phyloP scores from a whole-genome alignment of 2,329 filamentous ascomycete species.

The Hypoxylon sp. region DNA sequence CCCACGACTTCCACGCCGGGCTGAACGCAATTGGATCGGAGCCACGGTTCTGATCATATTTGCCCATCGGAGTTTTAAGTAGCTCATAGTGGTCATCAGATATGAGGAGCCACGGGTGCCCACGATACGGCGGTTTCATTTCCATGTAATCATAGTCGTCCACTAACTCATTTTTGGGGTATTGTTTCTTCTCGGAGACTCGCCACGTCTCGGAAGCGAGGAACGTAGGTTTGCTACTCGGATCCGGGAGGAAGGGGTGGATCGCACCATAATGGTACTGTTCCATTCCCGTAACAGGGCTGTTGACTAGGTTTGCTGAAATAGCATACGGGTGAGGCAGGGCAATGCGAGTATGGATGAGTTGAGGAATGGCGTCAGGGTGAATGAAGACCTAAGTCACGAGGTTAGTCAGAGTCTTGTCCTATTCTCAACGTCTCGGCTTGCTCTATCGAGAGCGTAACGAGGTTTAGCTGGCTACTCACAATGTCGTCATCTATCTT shows the following conservation, averaged over 20 bases:
- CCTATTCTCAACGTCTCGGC: background rate
- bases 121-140: constrained; percentile 56
- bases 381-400: constrained; percentile 51
- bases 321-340: constrained; percentile 67
- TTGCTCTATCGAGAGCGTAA: constrained; percentile 5
- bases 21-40: constrained; percentile 57
- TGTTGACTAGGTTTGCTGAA: constrained; percentile 71
- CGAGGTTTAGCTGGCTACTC: constrained; percentile 42
- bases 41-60: constrained; percentile 59
- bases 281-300: constrained; percentile 67
- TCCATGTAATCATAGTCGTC: constrained; percentile 54
- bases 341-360: constrained; percentile 67
- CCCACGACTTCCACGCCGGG: constrained; percentile 64
- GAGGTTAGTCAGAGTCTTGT: constrained; percentile 21
- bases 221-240: constrained; percentile 47
- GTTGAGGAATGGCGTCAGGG: constrained; percentile 63
- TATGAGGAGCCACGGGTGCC: constrained; percentile 68
- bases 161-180: constrained; percentile 43
- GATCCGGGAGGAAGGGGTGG: constrained; percentile 68
- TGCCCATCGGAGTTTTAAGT: constrained; percentile 64
- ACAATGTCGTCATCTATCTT: constrained; percentile 64
- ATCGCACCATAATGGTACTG: constrained; percentile 69
- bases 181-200: constrained; percentile 52
- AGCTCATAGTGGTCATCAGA: constrained; percentile 59
- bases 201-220: constrained; percentile 58